Evolutionary conservation across 108 stramenopile species (phyloP).

Genomic region (Nitzschia putrida): DNA sequence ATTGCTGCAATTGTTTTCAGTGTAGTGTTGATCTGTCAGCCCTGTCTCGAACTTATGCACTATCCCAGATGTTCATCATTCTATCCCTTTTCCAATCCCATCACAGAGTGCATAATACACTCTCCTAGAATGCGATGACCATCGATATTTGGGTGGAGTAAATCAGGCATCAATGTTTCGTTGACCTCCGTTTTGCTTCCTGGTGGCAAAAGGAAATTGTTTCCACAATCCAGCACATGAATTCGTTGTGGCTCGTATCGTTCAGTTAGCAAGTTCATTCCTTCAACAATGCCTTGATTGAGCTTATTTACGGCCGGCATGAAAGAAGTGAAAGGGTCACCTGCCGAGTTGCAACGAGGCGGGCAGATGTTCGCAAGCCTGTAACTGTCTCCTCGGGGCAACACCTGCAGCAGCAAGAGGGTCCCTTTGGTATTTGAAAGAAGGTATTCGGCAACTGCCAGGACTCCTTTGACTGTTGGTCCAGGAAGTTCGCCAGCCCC

Average conservation of each 20-base stretch:
- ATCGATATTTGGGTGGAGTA: constrained; percentile 42
- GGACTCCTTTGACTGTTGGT: constrained; percentile 24
- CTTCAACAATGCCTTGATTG: constrained; percentile 27
- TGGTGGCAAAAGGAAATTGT: constrained; percentile 1
- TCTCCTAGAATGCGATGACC: constrained; percentile 35
- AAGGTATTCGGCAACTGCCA: constrained; percentile 36
- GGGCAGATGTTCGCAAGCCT: constrained; percentile 29
- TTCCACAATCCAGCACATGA: constrained; percentile 24
- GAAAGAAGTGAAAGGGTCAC: constrained; percentile 39
- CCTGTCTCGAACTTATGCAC: no score
- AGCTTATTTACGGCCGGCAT: constrained; percentile 28
- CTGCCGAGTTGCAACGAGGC: constrained; percentile 33
- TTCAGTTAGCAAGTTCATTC: constrained; percentile 10
- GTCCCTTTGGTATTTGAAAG: constrained; percentile 20
- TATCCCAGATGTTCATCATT: no score
- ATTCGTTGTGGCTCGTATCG: constrained; percentile 14
- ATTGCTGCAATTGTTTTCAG: no score
- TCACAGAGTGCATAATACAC: constrained; percentile 28
- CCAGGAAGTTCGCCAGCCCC: constrained; percentile 44
- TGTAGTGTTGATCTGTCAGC: no score
- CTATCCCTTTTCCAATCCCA: neutral
- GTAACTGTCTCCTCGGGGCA: constrained; percentile 39
- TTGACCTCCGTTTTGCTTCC: constrained; percentile 4
- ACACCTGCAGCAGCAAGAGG: constrained; percentile 27
- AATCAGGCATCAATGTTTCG: constrained; percentile 38